Base-by-base conservation (phyloP, 2,329 filamentous ascomycete species). In the Fusarium armeniacum region DNA sequence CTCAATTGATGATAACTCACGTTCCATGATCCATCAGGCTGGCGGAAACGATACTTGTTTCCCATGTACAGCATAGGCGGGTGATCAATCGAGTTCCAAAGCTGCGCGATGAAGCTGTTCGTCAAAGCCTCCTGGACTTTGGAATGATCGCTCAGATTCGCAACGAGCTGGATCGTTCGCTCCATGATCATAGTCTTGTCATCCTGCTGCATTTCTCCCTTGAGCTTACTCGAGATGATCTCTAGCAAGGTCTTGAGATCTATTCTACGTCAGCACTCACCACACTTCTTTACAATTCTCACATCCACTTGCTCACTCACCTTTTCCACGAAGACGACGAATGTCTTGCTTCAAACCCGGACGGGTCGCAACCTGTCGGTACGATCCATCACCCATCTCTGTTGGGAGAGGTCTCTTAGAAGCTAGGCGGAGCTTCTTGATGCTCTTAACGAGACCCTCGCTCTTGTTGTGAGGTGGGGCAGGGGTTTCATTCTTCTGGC, bases 101-200 rank as follows among this genome's bases (percentile, higher is more conserved):
- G 84, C 77, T 90, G 84, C 53, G 87, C 85, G 52, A 94, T 84
- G 73, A 94, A 91, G 46, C 80, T 78, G 72, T 91, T 89, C 11
- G 91, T 93, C 49, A 94, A 81, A 53, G 89, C 81, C 43, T 85
- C 82, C 12, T 91, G 84, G 28, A 86, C 83, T 71, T 86, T 86
- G 2, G 91, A 93, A 57, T 85, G 82, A 51, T 85, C 80, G 1
- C 90, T 90, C 35, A 93, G 82, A 33, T 85, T 86, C 15, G 89
- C 85, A 7, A 93, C 90, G 18, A 93, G 83, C 81, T 90, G 87
- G 64, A 93, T 93, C 7, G 91, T 84, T 10, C 87, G 84, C 78
- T 93, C 91, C 88, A 93, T 92, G 45, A 93, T 82, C 84, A 93
- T 91, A 3, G 89, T 91, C 80, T 91, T 92, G 81, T 95, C 93